These are phyloP conservation scores for Tylopilus subfusipes DNA, from an alignment of 768 basidiomycete genomes.

Conservation along the genomic window DNA sequence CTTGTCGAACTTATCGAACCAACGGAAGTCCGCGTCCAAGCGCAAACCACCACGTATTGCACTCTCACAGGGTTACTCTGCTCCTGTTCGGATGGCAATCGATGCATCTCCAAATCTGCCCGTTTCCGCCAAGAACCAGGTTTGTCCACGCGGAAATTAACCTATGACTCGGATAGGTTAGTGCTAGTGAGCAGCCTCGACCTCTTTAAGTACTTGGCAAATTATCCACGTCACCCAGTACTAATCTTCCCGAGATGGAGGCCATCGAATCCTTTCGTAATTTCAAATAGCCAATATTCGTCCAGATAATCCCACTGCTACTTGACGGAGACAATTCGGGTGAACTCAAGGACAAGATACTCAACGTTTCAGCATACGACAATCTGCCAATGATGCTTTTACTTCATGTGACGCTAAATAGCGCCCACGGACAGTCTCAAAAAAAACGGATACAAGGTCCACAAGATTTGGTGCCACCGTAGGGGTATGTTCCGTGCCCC, in stretches of 20 bases:
- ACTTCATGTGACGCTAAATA: background rate
- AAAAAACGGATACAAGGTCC: background rate
- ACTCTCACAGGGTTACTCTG: conserved; percentile 83
- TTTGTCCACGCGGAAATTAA: background rate
- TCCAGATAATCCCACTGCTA: too few species aligned
- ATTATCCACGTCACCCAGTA: background rate
- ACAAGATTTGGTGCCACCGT: conserved; percentile 7
- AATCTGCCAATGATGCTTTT: background rate
- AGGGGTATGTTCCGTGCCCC: conserved; percentile 29
- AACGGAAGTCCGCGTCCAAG: too few species aligned
- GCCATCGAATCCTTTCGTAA: too few species aligned
- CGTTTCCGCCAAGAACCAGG: too few species aligned
- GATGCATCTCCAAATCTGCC: too few species aligned
- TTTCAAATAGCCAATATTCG: too few species aligned
- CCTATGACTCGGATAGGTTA: too few species aligned
- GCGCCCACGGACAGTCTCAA: background rate
- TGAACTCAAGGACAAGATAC: background rate
- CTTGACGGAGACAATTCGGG: background rate
- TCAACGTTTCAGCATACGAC: background rate
- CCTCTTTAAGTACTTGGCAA: background rate
- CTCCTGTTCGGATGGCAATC: background rate
- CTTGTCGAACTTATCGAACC: too few species aligned
- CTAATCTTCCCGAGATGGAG: too few species aligned
- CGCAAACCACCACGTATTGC: conserved; percentile 99
- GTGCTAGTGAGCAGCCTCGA: too few species aligned